Percentiles rank a stretch among this genome's conserved stretches.
These are phyloP conservation scores for Candida krabiensis DNA, from an alignment of 805 yeast genomes.

Conservation along the genomic window DNA sequence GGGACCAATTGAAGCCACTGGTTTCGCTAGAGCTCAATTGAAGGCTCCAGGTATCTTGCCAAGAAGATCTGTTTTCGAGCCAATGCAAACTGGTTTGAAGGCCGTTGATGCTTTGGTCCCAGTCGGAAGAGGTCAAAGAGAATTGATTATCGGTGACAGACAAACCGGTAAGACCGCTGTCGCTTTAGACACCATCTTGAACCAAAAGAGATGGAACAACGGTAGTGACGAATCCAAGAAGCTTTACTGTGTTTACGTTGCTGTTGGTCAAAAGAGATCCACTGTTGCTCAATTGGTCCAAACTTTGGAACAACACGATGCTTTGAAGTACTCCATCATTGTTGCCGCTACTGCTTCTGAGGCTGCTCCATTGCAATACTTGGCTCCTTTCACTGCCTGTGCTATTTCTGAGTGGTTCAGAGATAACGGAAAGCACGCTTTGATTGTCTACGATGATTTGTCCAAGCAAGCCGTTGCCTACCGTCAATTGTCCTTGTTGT, in stretches of 20 bases:
- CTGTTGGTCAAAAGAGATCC: constrained; percentile 99
- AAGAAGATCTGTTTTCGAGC: constrained; percentile 97
- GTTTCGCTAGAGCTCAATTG: constrained; percentile 92
- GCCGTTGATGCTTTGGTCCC: constrained; percentile 99
- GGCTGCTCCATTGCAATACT: constrained; percentile 99
- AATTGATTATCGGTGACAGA: constrained; percentile 99
- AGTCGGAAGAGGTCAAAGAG: constrained; percentile 99
- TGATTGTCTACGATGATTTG: constrained; percentile 96
- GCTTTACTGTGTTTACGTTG: constrained; percentile 99
- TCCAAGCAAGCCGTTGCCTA: constrained; percentile 99
- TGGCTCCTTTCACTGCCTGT: constrained; percentile 99
- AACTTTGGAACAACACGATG: constrained; percentile 97
- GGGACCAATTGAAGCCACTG: constrained; percentile 91
- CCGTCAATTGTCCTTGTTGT: constrained; percentile 97
- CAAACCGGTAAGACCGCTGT: constrained; percentile 99
- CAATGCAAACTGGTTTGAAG: constrained; percentile 99
- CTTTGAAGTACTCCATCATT: constrained; percentile 94
- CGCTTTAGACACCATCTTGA: constrained; percentile 96
- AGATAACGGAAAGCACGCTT: constrained; percentile 98
- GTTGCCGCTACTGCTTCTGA: constrained; percentile 99
- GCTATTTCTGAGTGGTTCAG: constrained; percentile 99
- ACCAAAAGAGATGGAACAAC: constrained; percentile 98
- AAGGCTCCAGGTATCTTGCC: constrained; percentile 99
- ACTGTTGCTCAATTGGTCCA: constrained; percentile 99
- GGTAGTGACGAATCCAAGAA: constrained; percentile 95